A percentile compares a stretch with the other conserved stretches of the same genome.
Conservation (phyloP, 2,329 filamentous ascomycete species). For the Penicillium sp. region DNA sequence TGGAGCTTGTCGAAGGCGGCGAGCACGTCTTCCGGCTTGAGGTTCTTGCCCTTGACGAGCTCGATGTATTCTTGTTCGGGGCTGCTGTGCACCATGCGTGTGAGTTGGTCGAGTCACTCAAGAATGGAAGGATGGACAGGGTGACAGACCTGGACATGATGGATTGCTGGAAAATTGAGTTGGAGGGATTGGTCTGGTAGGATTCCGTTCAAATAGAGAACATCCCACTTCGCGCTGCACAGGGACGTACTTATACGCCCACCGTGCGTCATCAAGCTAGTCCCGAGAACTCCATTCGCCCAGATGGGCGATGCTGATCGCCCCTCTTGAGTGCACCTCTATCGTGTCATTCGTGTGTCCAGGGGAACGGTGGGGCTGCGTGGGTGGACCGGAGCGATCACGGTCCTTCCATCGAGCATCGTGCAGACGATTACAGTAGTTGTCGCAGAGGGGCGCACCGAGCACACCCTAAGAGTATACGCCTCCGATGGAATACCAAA, state of each 20-base stretch:
- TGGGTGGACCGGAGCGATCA: constrained; percentile 4
- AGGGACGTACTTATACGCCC: too few species aligned
- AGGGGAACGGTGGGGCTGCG: constrained; percentile 6
- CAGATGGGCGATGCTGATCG: constrained; percentile 1
- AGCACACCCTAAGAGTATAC: too few species aligned
- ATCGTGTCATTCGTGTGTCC: constrained; percentile 5
- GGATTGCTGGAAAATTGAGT: too few species aligned
- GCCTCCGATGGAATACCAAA: too few species aligned
- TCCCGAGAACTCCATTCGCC: neutral
- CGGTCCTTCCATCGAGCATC: neutral
- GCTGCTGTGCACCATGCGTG: constrained; percentile 1
- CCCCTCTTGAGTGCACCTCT: neutral
- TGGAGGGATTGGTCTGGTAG: too few species aligned
- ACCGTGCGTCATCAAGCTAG: constrained; percentile 3
- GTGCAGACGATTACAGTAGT: too few species aligned
- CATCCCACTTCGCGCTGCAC: constrained; percentile 2
- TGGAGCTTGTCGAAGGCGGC: constrained; percentile 10
- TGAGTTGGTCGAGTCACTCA: neutral
- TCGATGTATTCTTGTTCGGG: constrained; percentile 14
- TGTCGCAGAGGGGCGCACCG: too few species aligned
- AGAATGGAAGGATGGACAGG: too few species aligned
- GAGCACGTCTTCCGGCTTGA: constrained; percentile 6
- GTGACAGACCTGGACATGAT: too few species aligned
- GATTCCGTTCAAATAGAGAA: too few species aligned
- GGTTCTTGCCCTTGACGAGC: constrained; percentile 7